Conservation (phyloP, 2,329 filamentous ascomycete genomes). For the Allantophomopsis cytisporea region DNA sequence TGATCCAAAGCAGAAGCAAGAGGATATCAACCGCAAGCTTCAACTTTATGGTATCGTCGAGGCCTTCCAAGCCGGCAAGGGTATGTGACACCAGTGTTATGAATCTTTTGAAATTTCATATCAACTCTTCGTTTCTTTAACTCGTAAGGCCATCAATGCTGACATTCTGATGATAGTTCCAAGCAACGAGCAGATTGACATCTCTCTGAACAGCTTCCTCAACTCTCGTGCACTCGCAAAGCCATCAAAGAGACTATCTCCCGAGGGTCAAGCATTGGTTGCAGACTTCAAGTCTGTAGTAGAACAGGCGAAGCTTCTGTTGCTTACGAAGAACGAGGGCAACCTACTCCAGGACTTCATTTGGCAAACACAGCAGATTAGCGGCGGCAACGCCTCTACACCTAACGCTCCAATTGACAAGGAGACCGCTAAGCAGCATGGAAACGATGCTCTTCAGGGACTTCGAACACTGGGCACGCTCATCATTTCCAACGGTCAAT, state of each 20-base stretch:
- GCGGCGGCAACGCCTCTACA: slow-evolving; percentile 42
- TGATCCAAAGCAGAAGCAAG: slow-evolving; percentile 15
- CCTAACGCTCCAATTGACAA: slow-evolving; percentile 61
- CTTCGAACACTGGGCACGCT: slow-evolving; percentile 79
- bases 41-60: slow-evolving; percentile 84
- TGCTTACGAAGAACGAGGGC: slow-evolving; percentile 89
- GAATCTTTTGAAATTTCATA: not conserved
- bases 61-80: slow-evolving; percentile 52
- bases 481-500: slow-evolving; percentile 90
- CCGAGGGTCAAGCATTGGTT: slow-evolving; percentile 70
- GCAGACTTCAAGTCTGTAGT: slow-evolving; percentile 68
- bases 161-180: not conserved
- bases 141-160: not conserved
- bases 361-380: slow-evolving; percentile 76
- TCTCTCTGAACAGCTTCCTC: slow-evolving; percentile 82
- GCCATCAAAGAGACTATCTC: slow-evolving; percentile 65
- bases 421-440: slow-evolving; percentile 68
- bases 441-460: slow-evolving; percentile 70
- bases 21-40: slow-evolving; percentile 80
- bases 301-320: slow-evolving; percentile 67
- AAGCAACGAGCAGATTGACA: slow-evolving; percentile 65
- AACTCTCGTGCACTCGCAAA: slow-evolving; percentile 53
- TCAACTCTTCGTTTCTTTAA: too few relatives aligned
- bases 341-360: slow-evolving; percentile 94
- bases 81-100: slow-evolving; percentile 53